Percentiles rank a stretch among this genome's conserved stretches.
phyloP scores from a whole-genome alignment of 140 eudicot species.

The Stevia rebaudiana region DNA sequence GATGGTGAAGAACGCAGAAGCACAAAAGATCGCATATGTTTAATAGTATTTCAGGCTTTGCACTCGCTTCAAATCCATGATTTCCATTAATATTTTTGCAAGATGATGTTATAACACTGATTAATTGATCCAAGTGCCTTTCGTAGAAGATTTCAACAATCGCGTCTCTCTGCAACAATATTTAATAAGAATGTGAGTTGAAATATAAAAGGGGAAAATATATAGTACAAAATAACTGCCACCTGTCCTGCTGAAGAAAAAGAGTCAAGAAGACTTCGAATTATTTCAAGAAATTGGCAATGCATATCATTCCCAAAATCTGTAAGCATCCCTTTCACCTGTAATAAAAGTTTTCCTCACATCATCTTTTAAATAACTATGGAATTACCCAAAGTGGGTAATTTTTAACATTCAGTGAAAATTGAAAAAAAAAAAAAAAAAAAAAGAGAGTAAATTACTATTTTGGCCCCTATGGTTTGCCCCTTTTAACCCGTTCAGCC shows the following conservation, averaged over 20 bases:
- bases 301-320: conserved; percentile 99
- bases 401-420: background rate
- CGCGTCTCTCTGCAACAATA: conserved; percentile 61
- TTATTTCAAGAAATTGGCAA: conserved; percentile 90
- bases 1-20: conserved; percentile 90
- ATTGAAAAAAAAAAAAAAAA: no score
- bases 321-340: conserved; percentile 92
- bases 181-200: background rate
- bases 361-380: conserved; percentile 16
- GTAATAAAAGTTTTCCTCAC: conserved; percentile 18
- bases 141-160: conserved; percentile 79
- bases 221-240: background rate
- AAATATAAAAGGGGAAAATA: background rate
- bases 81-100: conserved; percentile 38
- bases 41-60: conserved; percentile 79
- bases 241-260: conserved; percentile 73
- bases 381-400: background rate
- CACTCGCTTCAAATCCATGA: conserved; percentile 27
- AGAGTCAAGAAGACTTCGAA: conserved; percentile 80
- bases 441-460: no score
- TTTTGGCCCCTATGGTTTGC: no score
- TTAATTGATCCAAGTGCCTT: conserved; percentile 73
- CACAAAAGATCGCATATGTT: conserved; percentile 87
- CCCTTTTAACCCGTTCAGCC: no score
- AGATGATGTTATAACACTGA: conserved; percentile 67